A percentile compares a stretch with the other conserved stretches of the same genome.
Evolutionary conservation across 352 stramenopile genomes (phyloP).

Genomic region (Globisporangium cylindrosporum): DNA sequence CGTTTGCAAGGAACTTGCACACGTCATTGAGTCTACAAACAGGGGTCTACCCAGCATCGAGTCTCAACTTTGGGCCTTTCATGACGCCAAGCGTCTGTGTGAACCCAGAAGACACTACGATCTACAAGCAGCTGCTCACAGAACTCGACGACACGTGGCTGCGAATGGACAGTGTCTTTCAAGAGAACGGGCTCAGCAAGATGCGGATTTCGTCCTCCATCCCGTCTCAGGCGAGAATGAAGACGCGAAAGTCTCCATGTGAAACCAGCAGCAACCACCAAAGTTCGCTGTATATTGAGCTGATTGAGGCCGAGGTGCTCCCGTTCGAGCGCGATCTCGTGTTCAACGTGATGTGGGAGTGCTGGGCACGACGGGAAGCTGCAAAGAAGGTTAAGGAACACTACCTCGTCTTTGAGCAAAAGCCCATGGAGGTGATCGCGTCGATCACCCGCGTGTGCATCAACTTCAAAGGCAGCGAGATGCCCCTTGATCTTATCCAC

Average conservation of each 20-base stretch:
- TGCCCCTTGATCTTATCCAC: not conserved
- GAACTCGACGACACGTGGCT: conserved; percentile 1
- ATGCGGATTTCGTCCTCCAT: not conserved
- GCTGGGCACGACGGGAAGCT: not conserved
- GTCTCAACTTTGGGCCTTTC: not conserved
- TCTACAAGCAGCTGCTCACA: not conserved
- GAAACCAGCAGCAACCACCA: not conserved
- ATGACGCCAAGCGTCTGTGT: not conserved
- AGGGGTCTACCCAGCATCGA: not conserved
- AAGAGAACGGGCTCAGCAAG: not conserved
- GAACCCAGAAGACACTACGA: not conserved
- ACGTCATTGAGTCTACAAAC: not conserved
- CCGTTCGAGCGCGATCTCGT: conserved; percentile 5
- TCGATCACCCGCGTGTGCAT: not conserved
- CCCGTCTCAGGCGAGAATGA: not conserved
- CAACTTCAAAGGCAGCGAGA: not conserved
- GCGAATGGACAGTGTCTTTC: not conserved
- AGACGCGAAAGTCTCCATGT: not conserved
- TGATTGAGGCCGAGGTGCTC: not conserved
- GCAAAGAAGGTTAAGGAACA: not conserved
- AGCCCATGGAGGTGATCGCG: not conserved
- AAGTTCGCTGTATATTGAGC: conserved; percentile 3
- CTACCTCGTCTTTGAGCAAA: not conserved
- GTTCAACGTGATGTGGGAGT: conserved; percentile 4
- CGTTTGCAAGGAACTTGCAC: not conserved